A percentile compares a stretch with the other conserved stretches of the same genome.
Evolutionary conservation across 23 red algal species (phyloP).

Genomic region (Cyanidiococcus yangmingshanensis): DNA sequence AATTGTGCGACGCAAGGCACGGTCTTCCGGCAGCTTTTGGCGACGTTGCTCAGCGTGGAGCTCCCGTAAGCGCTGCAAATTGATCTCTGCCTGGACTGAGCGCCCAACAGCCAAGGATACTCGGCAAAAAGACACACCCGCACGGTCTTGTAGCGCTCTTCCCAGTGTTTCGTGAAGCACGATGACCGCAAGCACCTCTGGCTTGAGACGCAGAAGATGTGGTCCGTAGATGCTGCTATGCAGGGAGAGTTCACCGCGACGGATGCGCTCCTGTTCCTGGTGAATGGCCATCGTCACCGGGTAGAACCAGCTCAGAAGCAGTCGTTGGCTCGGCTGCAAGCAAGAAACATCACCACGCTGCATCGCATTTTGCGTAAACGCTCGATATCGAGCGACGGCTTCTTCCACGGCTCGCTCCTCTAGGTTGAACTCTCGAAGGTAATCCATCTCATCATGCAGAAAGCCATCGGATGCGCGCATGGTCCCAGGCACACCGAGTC

Average conservation of each 20-base stretch:
- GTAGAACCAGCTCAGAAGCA: conserved; percentile 51
- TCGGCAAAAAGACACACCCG: conserved; percentile 38
- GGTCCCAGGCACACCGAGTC: not conserved
- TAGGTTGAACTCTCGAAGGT: conserved; percentile 38
- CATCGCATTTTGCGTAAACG: conserved; percentile 29
- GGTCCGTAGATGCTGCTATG: conserved; percentile 14
- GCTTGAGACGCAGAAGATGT: not conserved
- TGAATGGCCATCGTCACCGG: conserved; percentile 41
- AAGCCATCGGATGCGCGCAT: not conserved
- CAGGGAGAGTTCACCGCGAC: not conserved
- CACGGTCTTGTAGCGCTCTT: conserved; percentile 23
- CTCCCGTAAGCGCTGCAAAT: conserved; percentile 37
- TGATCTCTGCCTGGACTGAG: conserved; percentile 53
- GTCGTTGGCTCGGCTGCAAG: conserved; percentile 31
- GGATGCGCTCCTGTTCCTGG: conserved; percentile 26
- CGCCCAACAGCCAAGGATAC: conserved; percentile 36
- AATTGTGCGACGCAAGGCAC: not conserved
- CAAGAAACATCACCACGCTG: conserved; percentile 54
- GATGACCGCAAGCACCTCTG: conserved; percentile 43
- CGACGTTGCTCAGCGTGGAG: conserved; percentile 20
- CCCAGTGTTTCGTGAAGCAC: conserved; percentile 48
- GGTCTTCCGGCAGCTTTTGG: not conserved
- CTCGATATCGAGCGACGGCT: conserved; percentile 46
- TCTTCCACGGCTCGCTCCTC: conserved; percentile 37
- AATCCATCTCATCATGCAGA: conserved; percentile 12